phyloP scores from a whole-genome alignment of 169 alveolate genomes.

The Plasmodium coatneyi region DNA sequence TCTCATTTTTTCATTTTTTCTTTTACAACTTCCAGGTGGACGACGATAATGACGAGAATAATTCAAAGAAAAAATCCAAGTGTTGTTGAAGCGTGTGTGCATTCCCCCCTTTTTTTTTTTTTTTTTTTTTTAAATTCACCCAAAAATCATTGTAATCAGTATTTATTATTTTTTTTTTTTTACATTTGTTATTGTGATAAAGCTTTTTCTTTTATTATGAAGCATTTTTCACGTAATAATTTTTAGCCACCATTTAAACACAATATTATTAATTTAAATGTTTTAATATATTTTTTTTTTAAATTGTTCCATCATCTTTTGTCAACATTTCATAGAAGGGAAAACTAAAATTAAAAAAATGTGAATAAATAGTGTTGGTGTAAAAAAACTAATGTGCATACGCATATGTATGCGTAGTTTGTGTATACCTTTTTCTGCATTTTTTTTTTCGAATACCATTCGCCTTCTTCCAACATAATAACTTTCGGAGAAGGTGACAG shows the following conservation, averaged over 20 bases:
- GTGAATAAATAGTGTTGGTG: neutral
- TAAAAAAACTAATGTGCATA: neutral
- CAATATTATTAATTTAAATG: slow-evolving; percentile 30
- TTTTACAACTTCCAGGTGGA: slow-evolving; percentile 30
- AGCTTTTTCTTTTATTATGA: slow-evolving; percentile 44
- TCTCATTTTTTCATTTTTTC: neutral
- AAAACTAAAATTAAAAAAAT: slow-evolving; percentile 34
- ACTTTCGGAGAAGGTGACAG: neutral
- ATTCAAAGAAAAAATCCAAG: slow-evolving; percentile 32
- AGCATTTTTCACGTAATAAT: slow-evolving; percentile 39
- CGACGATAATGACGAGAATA: slow-evolving; percentile 50
- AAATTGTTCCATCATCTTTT: slow-evolving; percentile 48
- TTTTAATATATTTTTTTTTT: slow-evolving; percentile 48
- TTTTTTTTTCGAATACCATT: neutral
- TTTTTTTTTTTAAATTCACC: slow-evolving; percentile 38
- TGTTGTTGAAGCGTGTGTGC: slow-evolving; percentile 29
- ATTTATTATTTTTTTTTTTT: neutral
- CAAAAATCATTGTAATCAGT: slow-evolving; percentile 16
- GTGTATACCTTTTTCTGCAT: neutral
- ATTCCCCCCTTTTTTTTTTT: neutral
- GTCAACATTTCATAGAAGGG: slow-evolving; percentile 19
- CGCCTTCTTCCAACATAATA: neutral
- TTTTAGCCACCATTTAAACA: slow-evolving; percentile 31
- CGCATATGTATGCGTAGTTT: neutral
- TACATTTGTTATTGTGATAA: slow-evolving; percentile 52